phyloP scores from a whole-genome alignment of 2,329 filamentous ascomycete genomes.

The Aureobasidium subglaciale region DNA sequence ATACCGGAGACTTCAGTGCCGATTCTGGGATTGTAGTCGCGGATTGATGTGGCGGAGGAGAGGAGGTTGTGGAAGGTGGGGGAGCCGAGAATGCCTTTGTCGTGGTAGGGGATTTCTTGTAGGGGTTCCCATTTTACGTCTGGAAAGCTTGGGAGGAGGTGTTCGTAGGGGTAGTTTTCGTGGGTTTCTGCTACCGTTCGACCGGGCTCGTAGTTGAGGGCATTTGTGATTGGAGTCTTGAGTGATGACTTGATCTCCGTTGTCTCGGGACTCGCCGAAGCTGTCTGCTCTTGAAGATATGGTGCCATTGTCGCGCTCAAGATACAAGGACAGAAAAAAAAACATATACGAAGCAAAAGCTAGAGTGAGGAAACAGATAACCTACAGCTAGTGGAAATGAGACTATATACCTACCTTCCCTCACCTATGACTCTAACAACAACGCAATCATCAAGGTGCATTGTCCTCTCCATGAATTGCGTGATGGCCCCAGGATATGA shows the following conservation, averaged over 20 bases:
- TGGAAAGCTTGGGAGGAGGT: slow-evolving; percentile 48
- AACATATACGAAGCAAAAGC: neutral
- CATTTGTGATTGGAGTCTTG: neutral
- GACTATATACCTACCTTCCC: neutral
- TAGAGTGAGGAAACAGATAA: neutral
- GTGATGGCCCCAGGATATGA: neutral
- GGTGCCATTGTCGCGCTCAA: neutral
- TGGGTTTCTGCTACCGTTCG: slow-evolving; percentile 39
- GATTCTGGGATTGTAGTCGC: slow-evolving; percentile 51
- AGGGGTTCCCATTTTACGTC: slow-evolving; percentile 36
- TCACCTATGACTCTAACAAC: neutral
- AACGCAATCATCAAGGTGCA: neutral
- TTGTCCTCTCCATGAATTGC: neutral
- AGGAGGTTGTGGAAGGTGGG: slow-evolving; percentile 48
- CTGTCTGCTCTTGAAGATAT: neutral
- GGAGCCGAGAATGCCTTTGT: slow-evolving; percentile 50
- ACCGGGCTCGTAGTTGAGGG: slow-evolving; percentile 42
- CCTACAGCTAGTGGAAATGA: neutral
- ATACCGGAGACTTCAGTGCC: slow-evolving; percentile 48
- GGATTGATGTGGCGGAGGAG: slow-evolving; percentile 45
- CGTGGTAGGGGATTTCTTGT: slow-evolving; percentile 42
- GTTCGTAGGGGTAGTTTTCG: slow-evolving; percentile 45
- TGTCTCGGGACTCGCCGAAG: too few species aligned
- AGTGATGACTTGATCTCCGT: neutral
- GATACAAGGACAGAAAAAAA: too few species aligned